A percentile compares a stretch with the other conserved stretches of the same genome.
Evolutionary conservation across 768 basidiomycete species (phyloP).

Genomic region (Omphalotus guepiniiformis): DNA sequence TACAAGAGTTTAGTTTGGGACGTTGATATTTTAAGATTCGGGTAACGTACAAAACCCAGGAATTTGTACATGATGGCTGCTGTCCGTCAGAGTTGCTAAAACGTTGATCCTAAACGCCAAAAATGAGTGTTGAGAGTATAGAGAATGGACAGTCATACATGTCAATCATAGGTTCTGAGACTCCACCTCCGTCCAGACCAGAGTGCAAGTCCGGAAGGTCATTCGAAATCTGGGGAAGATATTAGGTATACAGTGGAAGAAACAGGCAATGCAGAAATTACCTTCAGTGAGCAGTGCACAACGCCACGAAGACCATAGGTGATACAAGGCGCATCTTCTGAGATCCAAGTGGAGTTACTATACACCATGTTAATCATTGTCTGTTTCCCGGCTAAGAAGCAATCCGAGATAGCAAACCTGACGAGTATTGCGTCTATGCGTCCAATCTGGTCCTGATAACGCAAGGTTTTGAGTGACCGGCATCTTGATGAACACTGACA

Average conservation of each 20-base stretch:
- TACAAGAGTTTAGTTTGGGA: background rate
- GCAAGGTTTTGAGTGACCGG: slow-evolving; percentile 5
- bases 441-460: slow-evolving; percentile 69
- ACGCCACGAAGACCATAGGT: slow-evolving; percentile 96
- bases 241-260: background rate
- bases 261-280: slow-evolving; percentile 19
- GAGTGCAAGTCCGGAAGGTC: slow-evolving; percentile 82
- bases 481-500: background rate
- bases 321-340: slow-evolving; percentile 86
- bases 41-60: slow-evolving; percentile 75
- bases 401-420: slow-evolving; percentile 41
- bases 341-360: slow-evolving; percentile 97
- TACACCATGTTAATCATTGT: background rate
- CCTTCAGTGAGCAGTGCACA: slow-evolving; percentile 80
- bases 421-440: slow-evolving; percentile 86
- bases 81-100: slow-evolving; percentile 64
- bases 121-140: background rate
- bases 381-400: background rate
- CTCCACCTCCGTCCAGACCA: slow-evolving; percentile 89
- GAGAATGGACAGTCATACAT: slow-evolving; percentile 46
- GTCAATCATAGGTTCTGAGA: slow-evolving; percentile 88
- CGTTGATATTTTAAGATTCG: background rate
- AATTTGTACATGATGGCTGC: slow-evolving; percentile 56
- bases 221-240: slow-evolving; percentile 54
- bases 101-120: slow-evolving; percentile 61